Conservation (phyloP, 306 rosid genomes). For the Glycine latifolia region DNA sequence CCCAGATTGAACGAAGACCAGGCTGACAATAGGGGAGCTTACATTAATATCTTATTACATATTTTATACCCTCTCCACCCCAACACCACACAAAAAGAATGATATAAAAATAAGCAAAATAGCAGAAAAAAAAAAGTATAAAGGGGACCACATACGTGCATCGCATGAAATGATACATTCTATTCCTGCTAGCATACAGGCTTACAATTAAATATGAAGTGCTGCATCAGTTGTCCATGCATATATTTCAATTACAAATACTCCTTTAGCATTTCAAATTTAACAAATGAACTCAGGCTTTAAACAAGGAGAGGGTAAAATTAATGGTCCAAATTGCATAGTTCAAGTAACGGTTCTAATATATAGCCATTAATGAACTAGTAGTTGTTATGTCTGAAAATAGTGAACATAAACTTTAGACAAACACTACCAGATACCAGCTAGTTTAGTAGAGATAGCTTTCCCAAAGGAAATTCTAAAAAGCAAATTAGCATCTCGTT, state of each 20-base stretch:
- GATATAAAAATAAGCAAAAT: slow-evolving; percentile 26
- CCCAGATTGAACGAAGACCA: slow-evolving; percentile 99
- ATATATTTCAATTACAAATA: slow-evolving; percentile 34
- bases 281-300: slow-evolving; percentile 36
- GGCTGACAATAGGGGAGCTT: slow-evolving; percentile 59
- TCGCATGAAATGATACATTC: slow-evolving; percentile 35
- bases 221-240: slow-evolving; percentile 18
- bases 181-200: slow-evolving; percentile 31
- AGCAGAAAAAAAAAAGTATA: slow-evolving; percentile 33
- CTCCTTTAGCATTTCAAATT: slow-evolving; percentile 32
- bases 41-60: slow-evolving; percentile 45
- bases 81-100: slow-evolving; percentile 17
- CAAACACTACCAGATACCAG: slow-evolving; percentile 7
- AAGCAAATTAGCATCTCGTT: slow-evolving; percentile 31
- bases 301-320: slow-evolving; percentile 18
- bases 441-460: slow-evolving; percentile 31
- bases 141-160: not conserved
- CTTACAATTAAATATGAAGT: slow-evolving; percentile 33
- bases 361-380: slow-evolving; percentile 15
- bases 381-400: slow-evolving; percentile 5
- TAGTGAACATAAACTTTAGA: not conserved
- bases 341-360: slow-evolving; percentile 31
- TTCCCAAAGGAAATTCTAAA: slow-evolving; percentile 5
- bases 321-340: slow-evolving; percentile 9
- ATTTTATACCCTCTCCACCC: slow-evolving; percentile 24